Conservation (phyloP, 495 filamentous ascomycete genomes). For the Usnea hakonensis region DNA sequence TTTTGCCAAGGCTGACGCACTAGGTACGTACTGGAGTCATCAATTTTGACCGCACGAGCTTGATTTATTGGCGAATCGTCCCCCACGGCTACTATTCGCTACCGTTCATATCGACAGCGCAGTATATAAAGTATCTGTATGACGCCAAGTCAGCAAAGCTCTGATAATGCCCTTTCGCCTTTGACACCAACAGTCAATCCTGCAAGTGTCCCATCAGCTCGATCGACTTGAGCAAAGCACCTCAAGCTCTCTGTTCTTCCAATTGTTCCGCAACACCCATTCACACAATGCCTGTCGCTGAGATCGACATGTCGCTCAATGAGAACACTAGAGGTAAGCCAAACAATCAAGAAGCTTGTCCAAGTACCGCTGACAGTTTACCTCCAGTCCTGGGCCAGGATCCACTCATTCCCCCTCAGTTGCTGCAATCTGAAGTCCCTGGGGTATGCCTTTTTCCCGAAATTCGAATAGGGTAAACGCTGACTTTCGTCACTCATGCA, state of each 20-base stretch:
- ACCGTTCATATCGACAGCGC: no score
- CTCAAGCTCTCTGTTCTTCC: not conserved
- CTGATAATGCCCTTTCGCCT: not conserved
- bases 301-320: conserved; percentile 35
- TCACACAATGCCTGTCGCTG: conserved; percentile 43
- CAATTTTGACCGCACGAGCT: no score
- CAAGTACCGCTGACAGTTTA: conserved; percentile 6
- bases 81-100: no score
- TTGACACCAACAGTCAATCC: not conserved
- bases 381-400: conserved; percentile 83
- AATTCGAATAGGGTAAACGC: not conserved
- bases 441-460: conserved; percentile 50
- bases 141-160: no score
- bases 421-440: conserved; percentile 84
- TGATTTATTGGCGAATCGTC: no score
- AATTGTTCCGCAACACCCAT: not conserved
- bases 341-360: not conserved
- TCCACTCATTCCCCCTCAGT: conserved; percentile 80
- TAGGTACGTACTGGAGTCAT: not conserved
- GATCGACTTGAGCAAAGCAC: not conserved
- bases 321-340: conserved; percentile 48
- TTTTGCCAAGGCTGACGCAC: not conserved
- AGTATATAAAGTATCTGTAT: not conserved
- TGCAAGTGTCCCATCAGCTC: not conserved
- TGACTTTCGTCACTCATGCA: conserved; percentile 38